These are phyloP conservation scores for Podaxis sp. DNA, from an alignment of 768 basidiomycete genomes.

Conservation along the genomic window DNA sequence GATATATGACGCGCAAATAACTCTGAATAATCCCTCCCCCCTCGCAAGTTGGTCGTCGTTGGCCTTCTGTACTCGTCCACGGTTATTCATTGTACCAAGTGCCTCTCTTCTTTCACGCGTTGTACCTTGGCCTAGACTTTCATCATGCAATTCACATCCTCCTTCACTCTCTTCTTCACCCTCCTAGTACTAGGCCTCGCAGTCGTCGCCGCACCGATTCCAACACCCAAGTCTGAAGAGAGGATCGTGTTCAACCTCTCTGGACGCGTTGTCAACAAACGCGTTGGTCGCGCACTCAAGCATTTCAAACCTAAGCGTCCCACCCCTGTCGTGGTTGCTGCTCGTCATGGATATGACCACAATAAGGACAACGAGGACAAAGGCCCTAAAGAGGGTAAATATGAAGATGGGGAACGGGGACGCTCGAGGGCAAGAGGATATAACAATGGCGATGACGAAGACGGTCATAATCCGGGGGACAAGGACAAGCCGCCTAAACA, in stretches of 20 bases:
- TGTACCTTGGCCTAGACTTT: constrained; percentile 4
- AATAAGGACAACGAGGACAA: neutral
- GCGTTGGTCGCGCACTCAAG: constrained; percentile 5
- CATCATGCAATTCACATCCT: constrained; percentile 11
- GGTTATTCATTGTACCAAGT: neutral
- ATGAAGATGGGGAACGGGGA: neutral
- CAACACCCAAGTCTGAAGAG: neutral
- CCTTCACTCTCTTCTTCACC: constrained; percentile 18
- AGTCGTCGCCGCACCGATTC: constrained; percentile 10
- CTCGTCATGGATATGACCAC: neutral
- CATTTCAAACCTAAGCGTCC: constrained; percentile 3
- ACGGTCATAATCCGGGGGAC: neutral
- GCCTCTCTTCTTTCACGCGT: neutral
- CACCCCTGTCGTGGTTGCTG: neutral
- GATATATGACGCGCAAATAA: neutral
- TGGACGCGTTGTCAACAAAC: constrained; percentile 5
- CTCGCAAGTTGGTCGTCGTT: neutral
- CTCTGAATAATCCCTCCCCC: neutral
- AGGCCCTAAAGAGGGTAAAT: too few relatives aligned
- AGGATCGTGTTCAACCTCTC: neutral
- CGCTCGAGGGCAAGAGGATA: neutral
- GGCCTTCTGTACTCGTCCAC: neutral
- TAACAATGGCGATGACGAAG: neutral
- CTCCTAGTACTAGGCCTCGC: constrained; percentile 17
- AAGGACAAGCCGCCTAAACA: neutral